These are phyloP conservation scores for Davidsoniella neocaledoniae DNA, from an alignment of 2,329 filamentous ascomycete species.

Conservation along the genomic window DNA sequence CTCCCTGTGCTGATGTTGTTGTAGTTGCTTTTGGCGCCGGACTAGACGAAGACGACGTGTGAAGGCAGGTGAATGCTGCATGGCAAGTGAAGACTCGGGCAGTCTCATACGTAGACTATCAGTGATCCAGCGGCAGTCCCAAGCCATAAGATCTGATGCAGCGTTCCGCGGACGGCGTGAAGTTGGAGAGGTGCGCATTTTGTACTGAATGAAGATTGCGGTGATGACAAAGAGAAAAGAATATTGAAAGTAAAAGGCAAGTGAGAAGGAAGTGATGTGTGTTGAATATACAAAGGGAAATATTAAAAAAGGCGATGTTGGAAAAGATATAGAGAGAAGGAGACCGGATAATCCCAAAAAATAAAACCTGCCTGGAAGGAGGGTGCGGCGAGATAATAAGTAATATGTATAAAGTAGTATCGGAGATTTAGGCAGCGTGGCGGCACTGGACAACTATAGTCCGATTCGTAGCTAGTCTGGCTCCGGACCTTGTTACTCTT, in stretches of 20 bases:
- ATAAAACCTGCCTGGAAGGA: too few relatives aligned
- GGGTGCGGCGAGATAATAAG: too few relatives aligned
- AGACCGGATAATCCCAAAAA: too few relatives aligned
- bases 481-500: too few relatives aligned
- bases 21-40: background rate
- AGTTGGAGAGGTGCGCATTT: background rate
- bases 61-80: background rate
- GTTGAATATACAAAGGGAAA: too few relatives aligned
- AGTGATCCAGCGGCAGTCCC: constrained; percentile 7
- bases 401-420: too few relatives aligned
- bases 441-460: too few relatives aligned
- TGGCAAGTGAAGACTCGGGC: background rate
- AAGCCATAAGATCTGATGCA: background rate
- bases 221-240: background rate
- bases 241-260: background rate
- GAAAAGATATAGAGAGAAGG: too few relatives aligned
- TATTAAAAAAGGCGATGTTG: too few relatives aligned
- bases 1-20: background rate
- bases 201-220: background rate
- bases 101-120: background rate
- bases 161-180: background rate
- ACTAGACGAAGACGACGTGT: background rate
- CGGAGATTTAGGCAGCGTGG: too few relatives aligned
- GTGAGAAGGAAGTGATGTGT: background rate
- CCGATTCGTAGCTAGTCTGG: too few relatives aligned